Percentiles rank a stretch among this genome's conserved stretches.
phyloP scores from a whole-genome alignment of 2,329 filamentous ascomycete species.

The Colletotrichum higginsianum region DNA sequence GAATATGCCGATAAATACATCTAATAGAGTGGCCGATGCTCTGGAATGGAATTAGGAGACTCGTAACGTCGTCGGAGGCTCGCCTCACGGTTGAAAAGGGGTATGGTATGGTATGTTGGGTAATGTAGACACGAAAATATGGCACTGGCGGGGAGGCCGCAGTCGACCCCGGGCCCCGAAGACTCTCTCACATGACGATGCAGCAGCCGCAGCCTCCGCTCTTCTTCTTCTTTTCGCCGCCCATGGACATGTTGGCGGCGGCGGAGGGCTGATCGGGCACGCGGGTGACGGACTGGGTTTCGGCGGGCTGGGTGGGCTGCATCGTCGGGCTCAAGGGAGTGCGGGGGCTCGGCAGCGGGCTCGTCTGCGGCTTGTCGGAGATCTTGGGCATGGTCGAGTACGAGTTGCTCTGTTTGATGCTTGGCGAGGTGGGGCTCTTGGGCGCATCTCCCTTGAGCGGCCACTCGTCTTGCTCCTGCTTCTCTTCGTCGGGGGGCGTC shows the following conservation, averaged over 20 bases:
- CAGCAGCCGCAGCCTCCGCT: slow-evolving; percentile 66
- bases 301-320: slow-evolving; percentile 51
- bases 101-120: slow-evolving; percentile 31
- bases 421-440: slow-evolving; percentile 60
- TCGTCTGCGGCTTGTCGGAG: slow-evolving; percentile 58
- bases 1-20: slow-evolving; percentile 42
- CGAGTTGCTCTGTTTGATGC: slow-evolving; percentile 60
- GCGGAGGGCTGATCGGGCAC: slow-evolving; percentile 39
- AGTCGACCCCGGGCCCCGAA: not conserved
- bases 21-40: slow-evolving; percentile 36
- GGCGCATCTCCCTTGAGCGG: slow-evolving; percentile 66
- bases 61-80: slow-evolving; percentile 46
- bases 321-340: slow-evolving; percentile 52
- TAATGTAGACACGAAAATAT: slow-evolving; percentile 29
- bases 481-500: slow-evolving; percentile 48
- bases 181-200: slow-evolving; percentile 61
- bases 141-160: not conserved
- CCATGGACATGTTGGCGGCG: slow-evolving; percentile 34
- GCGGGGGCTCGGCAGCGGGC: slow-evolving; percentile 62
- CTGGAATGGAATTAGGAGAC: slow-evolving; percentile 40
- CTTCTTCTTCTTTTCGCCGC: slow-evolving; percentile 54
- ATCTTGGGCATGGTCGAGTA: slow-evolving; percentile 78
- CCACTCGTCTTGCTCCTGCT: slow-evolving; percentile 67
- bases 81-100: slow-evolving; percentile 31
- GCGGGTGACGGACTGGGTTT: slow-evolving; percentile 44